Evolutionary conservation across 169 alveolate genomes (phyloP).

Genomic region (Babesia divergens): DNA sequence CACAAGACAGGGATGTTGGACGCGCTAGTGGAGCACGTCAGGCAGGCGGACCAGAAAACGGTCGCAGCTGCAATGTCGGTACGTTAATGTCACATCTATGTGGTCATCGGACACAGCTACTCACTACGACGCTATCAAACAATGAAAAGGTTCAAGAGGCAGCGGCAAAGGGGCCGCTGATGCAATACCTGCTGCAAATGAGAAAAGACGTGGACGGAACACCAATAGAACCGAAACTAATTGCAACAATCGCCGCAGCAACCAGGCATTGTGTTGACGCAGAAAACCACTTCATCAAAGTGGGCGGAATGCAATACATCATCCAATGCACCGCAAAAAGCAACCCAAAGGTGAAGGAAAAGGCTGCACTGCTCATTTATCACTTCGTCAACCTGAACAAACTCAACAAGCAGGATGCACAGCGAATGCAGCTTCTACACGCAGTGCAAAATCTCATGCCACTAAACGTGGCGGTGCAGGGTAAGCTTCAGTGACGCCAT

Average conservation of each 20-base stretch:
- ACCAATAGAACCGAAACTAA: constrained; percentile 51
- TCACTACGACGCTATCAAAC: constrained; percentile 55
- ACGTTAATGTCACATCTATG: not conserved
- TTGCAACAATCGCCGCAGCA: constrained; percentile 54
- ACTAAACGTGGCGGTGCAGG: constrained; percentile 38
- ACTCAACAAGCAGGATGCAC: constrained; percentile 17
- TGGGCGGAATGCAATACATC: constrained; percentile 47
- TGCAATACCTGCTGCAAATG: constrained; percentile 23
- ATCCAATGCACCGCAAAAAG: constrained; percentile 28
- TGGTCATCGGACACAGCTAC: constrained; percentile 33
- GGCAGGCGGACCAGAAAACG: constrained; percentile 15
- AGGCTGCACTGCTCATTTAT: constrained; percentile 53
- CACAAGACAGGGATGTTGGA: constrained; percentile 44
- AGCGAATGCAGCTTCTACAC: constrained; percentile 1
- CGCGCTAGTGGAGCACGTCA: constrained; percentile 27
- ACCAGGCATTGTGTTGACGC: constrained; percentile 44
- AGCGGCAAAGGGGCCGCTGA: constrained; percentile 49
- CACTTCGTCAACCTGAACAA: constrained; percentile 57
- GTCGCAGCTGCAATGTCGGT: constrained; percentile 58
- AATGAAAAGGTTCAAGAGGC: constrained; percentile 50
- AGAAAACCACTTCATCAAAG: constrained; percentile 35
- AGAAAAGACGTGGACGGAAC: constrained; percentile 23
- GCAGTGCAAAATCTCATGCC: constrained; percentile 39
- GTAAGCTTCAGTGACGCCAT: not conserved
- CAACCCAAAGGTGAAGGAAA: constrained; percentile 43